Percentiles rank a stretch among this genome's conserved stretches.
Evolutionary conservation across 2,329 filamentous ascomycete species (phyloP).

Genomic region (Uncinocarpus reesii): DNA sequence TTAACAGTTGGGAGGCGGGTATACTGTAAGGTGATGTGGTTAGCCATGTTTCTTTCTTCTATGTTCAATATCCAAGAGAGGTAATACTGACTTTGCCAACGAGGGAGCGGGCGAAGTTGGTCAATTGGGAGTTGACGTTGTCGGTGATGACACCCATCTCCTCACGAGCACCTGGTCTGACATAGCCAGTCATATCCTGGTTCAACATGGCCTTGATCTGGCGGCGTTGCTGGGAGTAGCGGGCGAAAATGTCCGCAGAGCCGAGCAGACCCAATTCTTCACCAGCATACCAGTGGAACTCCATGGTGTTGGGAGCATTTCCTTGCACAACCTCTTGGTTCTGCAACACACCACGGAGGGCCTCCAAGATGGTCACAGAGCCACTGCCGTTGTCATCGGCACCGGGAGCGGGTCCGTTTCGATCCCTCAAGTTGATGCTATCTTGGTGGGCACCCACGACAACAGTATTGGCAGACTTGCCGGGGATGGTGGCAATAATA

Average conservation of each 20-base stretch:
- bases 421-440: conserved; percentile 86
- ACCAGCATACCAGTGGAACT: conserved; percentile 94
- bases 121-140: conserved; percentile 72
- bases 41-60: neutral
- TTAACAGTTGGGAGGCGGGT: conserved; percentile 78
- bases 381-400: conserved; percentile 94
- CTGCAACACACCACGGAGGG: conserved; percentile 67
- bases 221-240: conserved; percentile 61
- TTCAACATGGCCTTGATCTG: conserved; percentile 94
- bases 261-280: conserved; percentile 82
- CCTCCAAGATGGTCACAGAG: conserved; percentile 89
- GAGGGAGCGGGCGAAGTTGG: conserved; percentile 80
- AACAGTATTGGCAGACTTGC: conserved; percentile 70
- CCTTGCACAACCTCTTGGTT: conserved; percentile 61
- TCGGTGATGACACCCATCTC: conserved; percentile 88
- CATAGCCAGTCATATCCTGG: conserved; percentile 94
- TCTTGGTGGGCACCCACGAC: conserved; percentile 91
- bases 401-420: conserved; percentile 73
- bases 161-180: conserved; percentile 72
- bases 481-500: conserved; percentile 84
- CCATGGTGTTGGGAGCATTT: conserved; percentile 71
- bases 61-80: neutral
- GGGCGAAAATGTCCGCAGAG: conserved; percentile 77
- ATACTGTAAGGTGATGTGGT: conserved; percentile 45
- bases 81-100: conserved; percentile 50